Evolutionary conservation across 208 protist species (phyloP), one percentile per base, ranked within the genome.

Genomic region (Leishmania amazonensis): DNA sequence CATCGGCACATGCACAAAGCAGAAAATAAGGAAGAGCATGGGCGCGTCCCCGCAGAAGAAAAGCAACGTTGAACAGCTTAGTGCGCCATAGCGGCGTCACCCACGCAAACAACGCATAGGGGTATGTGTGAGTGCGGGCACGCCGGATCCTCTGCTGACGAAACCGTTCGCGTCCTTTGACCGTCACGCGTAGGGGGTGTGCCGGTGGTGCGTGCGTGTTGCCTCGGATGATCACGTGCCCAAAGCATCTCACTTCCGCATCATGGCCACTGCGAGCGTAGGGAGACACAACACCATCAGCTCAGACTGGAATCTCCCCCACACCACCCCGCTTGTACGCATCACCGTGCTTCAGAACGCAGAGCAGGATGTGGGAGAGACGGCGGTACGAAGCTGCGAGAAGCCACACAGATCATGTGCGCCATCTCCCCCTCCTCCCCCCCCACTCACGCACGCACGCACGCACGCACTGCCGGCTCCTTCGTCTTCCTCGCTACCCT

Each of bases 401-500:
- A 21, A 21, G 15, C 17, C 17, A 13, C 13, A 54, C 51, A 15
- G 51, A 21, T 13, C 51, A 13, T 54, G 51, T 54, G 51, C 51
- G 51, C 51, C 51, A 54, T 54, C 51, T 0, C 51, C 51, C 45
- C 45, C 13, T 0, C 53, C 19, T 17, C 5, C 13, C 49, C 21
- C 19, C n/a, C 45, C 68, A 74, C 45, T 31, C 42, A 49, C 42
- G 31, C 42, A 74, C 68, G n/a, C 68, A 74, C 68, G 19, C 35
- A 53, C 68, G 28, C 93, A 47, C 45, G 9, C 45, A 8, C 45
- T 8, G 9, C 45, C 9, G 40, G 40, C 40, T 45, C 45, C 45
- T 49, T 89, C 70, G 91, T 91, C 78, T 90, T 84, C 79, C 93
- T 87, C 73, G 95, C 76, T 24, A 96, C 84, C 78, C 86, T 85